Evolutionary conservation across 1,284 basidiomycete genomes (phyloP).

Genomic region (Thelephora terrestris): DNA sequence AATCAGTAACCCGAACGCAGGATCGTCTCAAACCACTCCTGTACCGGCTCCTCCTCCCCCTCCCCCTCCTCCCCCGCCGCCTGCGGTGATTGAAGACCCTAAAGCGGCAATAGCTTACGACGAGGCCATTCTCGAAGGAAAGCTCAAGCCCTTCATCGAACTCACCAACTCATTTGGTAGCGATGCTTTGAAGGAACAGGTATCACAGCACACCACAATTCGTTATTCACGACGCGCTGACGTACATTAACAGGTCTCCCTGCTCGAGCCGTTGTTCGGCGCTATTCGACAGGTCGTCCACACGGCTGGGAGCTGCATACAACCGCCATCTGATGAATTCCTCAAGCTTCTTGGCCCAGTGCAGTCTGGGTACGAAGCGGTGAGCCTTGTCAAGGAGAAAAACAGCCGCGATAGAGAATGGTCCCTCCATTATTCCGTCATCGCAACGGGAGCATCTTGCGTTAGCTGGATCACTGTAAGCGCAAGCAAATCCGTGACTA

Average conservation of each 20-base stretch:
- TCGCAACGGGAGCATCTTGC: constrained; percentile 78
- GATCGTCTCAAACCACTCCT: constrained; percentile 28
- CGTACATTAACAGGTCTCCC: constrained; percentile 41
- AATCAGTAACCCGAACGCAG: constrained; percentile 18
- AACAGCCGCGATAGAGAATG: constrained; percentile 77
- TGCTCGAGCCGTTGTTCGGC: constrained; percentile 62
- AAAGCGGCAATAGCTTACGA: constrained; percentile 67
- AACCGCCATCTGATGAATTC: constrained; percentile 61
- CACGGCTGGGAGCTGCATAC: constrained; percentile 65
- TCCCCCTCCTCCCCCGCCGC: constrained; percentile 28
- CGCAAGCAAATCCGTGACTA: too few species aligned
- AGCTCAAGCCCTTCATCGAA: constrained; percentile 65
- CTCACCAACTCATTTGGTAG: constrained; percentile 71
- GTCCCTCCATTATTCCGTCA: constrained; percentile 71
- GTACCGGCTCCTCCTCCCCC: constrained; percentile 31
- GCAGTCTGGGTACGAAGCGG: constrained; percentile 63
- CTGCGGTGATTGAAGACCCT: constrained; percentile 35
- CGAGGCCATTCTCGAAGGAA: constrained; percentile 60
- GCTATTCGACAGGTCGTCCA: constrained; percentile 64
- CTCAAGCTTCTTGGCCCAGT: constrained; percentile 63
- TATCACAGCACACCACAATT: constrained; percentile 28
- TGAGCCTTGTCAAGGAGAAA: constrained; percentile 76
- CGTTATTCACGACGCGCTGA: constrained; percentile 1
- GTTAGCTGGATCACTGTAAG: constrained; percentile 83
- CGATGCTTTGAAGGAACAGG: constrained; percentile 65